Conservation (phyloP, 768 basidiomycete genomes). For the Grammothele lineata region DNA sequence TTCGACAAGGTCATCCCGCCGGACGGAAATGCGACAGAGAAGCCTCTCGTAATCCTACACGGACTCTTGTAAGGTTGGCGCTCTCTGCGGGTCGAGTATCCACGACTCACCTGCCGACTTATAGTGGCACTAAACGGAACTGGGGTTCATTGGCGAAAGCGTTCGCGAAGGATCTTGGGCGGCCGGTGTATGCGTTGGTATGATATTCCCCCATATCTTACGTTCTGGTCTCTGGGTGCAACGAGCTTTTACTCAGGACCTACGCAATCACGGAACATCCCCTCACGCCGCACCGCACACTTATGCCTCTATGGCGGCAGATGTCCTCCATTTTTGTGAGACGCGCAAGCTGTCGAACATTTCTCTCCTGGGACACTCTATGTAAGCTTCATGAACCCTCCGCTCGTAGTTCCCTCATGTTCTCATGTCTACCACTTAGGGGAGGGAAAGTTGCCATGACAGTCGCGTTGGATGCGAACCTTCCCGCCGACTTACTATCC, state of each 20-base stretch:
- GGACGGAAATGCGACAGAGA: constrained; percentile 23
- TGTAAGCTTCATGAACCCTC: constrained; percentile 45
- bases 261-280: constrained; percentile 87
- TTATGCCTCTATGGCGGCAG: constrained; percentile 75
- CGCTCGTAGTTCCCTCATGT: neutral
- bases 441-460: constrained; percentile 84
- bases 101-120: neutral
- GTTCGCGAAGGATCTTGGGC: constrained; percentile 56
- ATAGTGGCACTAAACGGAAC: constrained; percentile 84
- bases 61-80: constrained; percentile 29
- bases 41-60: constrained; percentile 31
- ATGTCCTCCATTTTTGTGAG: constrained; percentile 66
- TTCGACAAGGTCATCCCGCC: constrained; percentile 24
- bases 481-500: constrained; percentile 39
- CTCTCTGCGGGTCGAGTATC: too few species aligned
- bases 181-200: constrained; percentile 74
- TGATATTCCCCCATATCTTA: constrained; percentile 14
- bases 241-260: constrained; percentile 64
- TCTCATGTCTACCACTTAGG: constrained; percentile 37
- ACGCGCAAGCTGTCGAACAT: constrained; percentile 52
- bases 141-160: constrained; percentile 81
- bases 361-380: constrained; percentile 84
- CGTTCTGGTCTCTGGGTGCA: too few species aligned
- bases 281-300: constrained; percentile 72
- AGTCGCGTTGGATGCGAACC: constrained; percentile 48